A percentile compares a stretch with the other conserved stretches of the same genome.
These are phyloP conservation scores for Viola odorata DNA, from an alignment of 345 rosid species.

Conservation along the genomic window DNA sequence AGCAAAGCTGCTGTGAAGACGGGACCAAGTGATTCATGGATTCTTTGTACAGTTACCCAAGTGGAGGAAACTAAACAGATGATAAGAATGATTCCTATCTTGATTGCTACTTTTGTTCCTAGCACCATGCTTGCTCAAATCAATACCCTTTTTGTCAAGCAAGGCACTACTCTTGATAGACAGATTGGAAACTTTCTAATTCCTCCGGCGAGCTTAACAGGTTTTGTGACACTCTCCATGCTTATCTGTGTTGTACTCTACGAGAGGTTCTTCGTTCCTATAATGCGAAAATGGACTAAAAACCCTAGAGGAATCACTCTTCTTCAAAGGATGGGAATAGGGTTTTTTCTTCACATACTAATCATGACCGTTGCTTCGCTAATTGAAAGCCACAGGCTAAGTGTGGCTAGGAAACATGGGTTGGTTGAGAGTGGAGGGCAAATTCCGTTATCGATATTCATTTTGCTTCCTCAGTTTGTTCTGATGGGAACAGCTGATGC, in stretches of 20 bases:
- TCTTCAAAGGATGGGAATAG: conserved; percentile 76
- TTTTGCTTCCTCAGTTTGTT: conserved; percentile 68
- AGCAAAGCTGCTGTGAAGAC: conserved; percentile 64
- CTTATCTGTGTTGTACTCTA: conserved; percentile 55
- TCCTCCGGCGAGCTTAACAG: conserved; percentile 61
- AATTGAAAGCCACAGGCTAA: conserved; percentile 45
- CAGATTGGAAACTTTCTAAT: conserved; percentile 50
- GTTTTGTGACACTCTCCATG: conserved; percentile 60
- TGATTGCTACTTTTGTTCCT: conserved; percentile 66
- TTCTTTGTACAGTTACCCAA: conserved; percentile 67
- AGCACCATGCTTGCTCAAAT: conserved; percentile 74
- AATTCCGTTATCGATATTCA: conserved; percentile 54
- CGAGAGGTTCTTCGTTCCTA: conserved; percentile 46
- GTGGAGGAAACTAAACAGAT: conserved; percentile 96
- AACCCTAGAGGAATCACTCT: conserved; percentile 77
- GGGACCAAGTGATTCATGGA: conserved; percentile 49
- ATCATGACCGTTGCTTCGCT: conserved; percentile 61
- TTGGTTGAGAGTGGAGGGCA: conserved; percentile 45
- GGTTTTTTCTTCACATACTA: conserved; percentile 46
- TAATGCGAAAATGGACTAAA: conserved; percentile 38
- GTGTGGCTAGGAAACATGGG: conserved; percentile 45
- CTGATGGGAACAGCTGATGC: conserved; percentile 83
- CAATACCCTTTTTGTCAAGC: conserved; percentile 79
- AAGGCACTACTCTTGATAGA: conserved; percentile 80
- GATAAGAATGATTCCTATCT: conserved; percentile 77